Evolutionary conservation across 345 rosid genomes (phyloP), one percentile per base, ranked within the genome.

Genomic region (Arabidopsis suecica): DNA sequence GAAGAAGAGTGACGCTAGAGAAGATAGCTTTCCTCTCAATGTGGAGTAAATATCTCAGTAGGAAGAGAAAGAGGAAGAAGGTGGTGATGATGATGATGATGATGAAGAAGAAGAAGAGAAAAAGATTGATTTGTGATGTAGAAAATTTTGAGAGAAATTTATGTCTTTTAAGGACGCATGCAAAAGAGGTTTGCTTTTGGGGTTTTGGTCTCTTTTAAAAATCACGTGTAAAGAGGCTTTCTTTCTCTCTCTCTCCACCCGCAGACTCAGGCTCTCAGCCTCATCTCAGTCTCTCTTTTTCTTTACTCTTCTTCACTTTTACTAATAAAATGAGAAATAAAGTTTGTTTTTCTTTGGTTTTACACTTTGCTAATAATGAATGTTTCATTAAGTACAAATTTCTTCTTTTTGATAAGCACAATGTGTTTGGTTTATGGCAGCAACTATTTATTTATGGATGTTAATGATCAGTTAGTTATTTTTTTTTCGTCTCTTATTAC

Each of bases 161-260:
- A 16, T 87, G 86, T 88, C 79, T 84, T 82, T 86, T 87, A 67
- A 78, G 63, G 93, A 92, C 93, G 97, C 98, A 94, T 89, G 98
- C 97, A 91, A 91, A 78, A 78, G 81, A 72, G 14, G 69, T 58
- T 78, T 79, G 87, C 90, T 86, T 89, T 88, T 83, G 81, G 86
- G 81, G 96, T 75, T 83, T 88, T 71, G 76, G 48, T 78, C 73
- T 72, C 65, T 72, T 38, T 88, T 95, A 83, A 83, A 83, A 87
- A 87, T 88, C 98, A 94, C 95, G 98, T 94, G 98, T 87, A 84
- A 89, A 87, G 77, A 71, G 22, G 36, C 36, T 73, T 48, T 40
- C 49, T 38, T 68, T 80, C 62, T 67, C 41, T 41, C 41, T 41
- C 73, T 80, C 71, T 68, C 68, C 11, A 9, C 33, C 25, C 50